Evolutionary conservation across 2,329 filamentous ascomycete species (phyloP).

Genomic region (Stachybotrys echinatus): DNA sequence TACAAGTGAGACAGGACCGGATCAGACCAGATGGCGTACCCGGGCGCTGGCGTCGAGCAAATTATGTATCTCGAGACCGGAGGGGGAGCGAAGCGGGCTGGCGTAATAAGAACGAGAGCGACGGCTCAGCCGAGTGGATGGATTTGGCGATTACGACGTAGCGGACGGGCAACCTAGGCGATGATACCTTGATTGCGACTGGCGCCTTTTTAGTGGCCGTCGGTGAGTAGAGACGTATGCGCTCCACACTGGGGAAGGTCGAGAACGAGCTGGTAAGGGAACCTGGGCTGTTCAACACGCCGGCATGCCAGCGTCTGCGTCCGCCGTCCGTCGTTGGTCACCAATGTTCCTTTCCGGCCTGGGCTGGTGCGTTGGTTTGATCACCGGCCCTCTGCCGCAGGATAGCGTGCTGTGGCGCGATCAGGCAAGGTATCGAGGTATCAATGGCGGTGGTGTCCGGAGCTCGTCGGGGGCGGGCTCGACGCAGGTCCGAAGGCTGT

Average conservation of each 20-base stretch:
- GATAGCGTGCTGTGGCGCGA: no score
- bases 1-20: neutral
- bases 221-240: neutral
- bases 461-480: neutral
- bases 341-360: no score
- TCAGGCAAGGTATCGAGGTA: no score
- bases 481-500: neutral
- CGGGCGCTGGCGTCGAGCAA: neutral
- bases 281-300: no score
- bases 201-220: neutral
- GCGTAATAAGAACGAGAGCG: neutral
- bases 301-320: no score
- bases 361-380: no score
- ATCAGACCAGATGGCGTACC: neutral
- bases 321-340: no score
- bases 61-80: neutral
- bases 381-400: no score
- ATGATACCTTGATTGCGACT: neutral
- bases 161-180: neutral
- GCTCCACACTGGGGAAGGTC: neutral
- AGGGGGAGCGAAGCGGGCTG: neutral
- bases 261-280: no score
- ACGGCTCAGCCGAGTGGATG: neutral
- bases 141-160: neutral
- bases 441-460: no score